Evolutionary conservation across 306 rosid genomes (phyloP).

Genomic region (Lathyrus sativus): DNA sequence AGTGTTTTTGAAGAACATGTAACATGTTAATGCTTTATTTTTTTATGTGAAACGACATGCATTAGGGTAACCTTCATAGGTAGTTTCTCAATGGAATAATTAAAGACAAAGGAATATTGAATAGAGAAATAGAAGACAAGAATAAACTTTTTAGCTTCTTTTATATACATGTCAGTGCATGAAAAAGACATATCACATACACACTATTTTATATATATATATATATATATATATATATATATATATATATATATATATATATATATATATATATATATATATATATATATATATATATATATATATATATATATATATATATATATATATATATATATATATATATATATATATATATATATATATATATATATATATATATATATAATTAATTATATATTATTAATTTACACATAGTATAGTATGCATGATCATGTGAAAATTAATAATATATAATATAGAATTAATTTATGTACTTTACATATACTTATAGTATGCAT

Average conservation of each 20-base stretch:
- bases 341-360: too few relatives aligned
- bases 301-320: too few relatives aligned
- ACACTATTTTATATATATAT: slow-evolving; percentile 16
- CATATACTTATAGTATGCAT: background rate
- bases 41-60: slow-evolving; percentile 59
- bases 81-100: slow-evolving; percentile 65
- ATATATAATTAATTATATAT: background rate
- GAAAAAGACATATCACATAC: slow-evolving; percentile 9
- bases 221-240: background rate
- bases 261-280: too few relatives aligned
- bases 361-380: background rate
- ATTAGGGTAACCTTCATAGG: slow-evolving; percentile 54
- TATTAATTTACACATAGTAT: background rate
- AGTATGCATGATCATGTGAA: slow-evolving; percentile 11
- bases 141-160: slow-evolving; percentile 71
- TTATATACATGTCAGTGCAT: slow-evolving; percentile 5
- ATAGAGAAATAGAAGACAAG: slow-evolving; percentile 69
- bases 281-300: too few relatives aligned
- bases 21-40: slow-evolving; percentile 47
- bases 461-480: too few relatives aligned
- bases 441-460: too few relatives aligned
- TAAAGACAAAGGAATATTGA: slow-evolving; percentile 44
- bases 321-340: too few relatives aligned
- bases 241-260: too few relatives aligned
- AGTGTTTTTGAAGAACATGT: slow-evolving; percentile 9